These are phyloP conservation scores for Hirsutella rhossiliensis DNA, from an alignment of 2,329 filamentous ascomycete species.

Conservation along the genomic window DNA sequence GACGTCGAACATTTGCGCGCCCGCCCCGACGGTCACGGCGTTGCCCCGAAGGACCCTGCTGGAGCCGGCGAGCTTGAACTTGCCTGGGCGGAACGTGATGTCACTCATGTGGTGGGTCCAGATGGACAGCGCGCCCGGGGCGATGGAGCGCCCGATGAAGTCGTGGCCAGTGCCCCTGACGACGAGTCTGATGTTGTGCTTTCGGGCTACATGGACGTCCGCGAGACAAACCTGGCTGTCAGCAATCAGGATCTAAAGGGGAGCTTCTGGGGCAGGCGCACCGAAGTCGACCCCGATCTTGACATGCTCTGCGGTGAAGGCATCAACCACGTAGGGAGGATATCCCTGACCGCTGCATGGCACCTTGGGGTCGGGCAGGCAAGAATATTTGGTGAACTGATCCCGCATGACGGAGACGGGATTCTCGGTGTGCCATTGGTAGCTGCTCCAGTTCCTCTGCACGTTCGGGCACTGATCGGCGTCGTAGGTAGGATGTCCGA, in stretches of 20 bases:
- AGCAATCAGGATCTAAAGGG: not conserved
- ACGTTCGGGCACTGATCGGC: slow-evolving; percentile 16
- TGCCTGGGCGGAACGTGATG: slow-evolving; percentile 22
- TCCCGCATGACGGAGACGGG: slow-evolving; percentile 22
- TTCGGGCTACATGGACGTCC: slow-evolving; percentile 17
- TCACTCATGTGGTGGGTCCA: slow-evolving; percentile 38
- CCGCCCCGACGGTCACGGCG: slow-evolving; percentile 40
- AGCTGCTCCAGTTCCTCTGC: slow-evolving; percentile 12
- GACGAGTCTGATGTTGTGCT: slow-evolving; percentile 28
- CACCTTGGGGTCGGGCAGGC: slow-evolving; percentile 26
- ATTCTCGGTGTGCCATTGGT: slow-evolving; percentile 15
- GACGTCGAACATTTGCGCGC: slow-evolving; percentile 36
- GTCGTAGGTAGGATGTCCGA: slow-evolving; percentile 12
- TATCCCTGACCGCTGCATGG: slow-evolving; percentile 23
- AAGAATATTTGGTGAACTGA: slow-evolving; percentile 37
- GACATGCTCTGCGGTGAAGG: slow-evolving; percentile 19
- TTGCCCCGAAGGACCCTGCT: slow-evolving; percentile 28
- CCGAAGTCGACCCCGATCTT: slow-evolving; percentile 29
- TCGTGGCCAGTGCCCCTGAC: slow-evolving; percentile 31
- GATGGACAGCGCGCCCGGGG: slow-evolving; percentile 37
- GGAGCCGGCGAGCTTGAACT: slow-evolving; percentile 29
- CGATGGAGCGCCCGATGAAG: slow-evolving; percentile 31
- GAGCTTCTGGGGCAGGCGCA: slow-evolving; percentile 12
- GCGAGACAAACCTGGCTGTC: no score
- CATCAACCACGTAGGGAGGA: slow-evolving; percentile 23